Evolutionary conservation across 257 asterid genomes (phyloP), one percentile per base, ranked within the genome.

Genomic region (Catharanthus roseus): DNA sequence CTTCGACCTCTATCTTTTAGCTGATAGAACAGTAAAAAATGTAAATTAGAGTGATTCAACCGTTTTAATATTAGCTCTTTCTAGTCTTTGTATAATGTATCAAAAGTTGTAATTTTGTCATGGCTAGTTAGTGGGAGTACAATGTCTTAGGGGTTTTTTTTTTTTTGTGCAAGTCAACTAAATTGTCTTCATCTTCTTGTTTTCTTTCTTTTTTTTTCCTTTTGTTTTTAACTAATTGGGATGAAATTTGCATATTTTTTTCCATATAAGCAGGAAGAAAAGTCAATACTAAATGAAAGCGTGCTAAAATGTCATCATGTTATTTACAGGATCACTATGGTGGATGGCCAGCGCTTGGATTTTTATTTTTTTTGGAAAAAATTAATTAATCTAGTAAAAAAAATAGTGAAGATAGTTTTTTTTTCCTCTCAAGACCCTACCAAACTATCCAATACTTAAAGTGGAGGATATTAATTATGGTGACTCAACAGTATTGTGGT

Each of bases 81-180:
- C 38, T 13, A 70, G 70, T 69, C 55, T 64, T 64, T 68, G 56
- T 68, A 12, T 15, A 12, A 60, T 69, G 76, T 72, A 73, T 44
- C 13, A 54, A 31, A 69, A 53, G 61, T 38, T 66, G 77, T 73
- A 61, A 44, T 76, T 73, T 69, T 56, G 76, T 33, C 65, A 61
- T 33, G 45, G 21, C 31, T 55, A 10, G 21, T 24, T 64, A 15
- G 28, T n/a, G 39, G 28, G 19, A 38, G 71, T 42, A 72, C 77
- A 44, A 67, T 66, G n/a, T 16, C 10, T 19, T 42, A 23, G 50
- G 34, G 0, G 19, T 71, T 61, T 15, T 36, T 51, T 36, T 60
- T 34, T 26, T 50, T 47, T 55, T 38, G 18, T 38, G 53, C 65
- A 74, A 71, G 49, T 44, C 26, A 31, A 23, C n/a, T 12, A 23